Conservation (phyloP, 768 basidiomycete species). For the Trametes cingulata region DNA sequence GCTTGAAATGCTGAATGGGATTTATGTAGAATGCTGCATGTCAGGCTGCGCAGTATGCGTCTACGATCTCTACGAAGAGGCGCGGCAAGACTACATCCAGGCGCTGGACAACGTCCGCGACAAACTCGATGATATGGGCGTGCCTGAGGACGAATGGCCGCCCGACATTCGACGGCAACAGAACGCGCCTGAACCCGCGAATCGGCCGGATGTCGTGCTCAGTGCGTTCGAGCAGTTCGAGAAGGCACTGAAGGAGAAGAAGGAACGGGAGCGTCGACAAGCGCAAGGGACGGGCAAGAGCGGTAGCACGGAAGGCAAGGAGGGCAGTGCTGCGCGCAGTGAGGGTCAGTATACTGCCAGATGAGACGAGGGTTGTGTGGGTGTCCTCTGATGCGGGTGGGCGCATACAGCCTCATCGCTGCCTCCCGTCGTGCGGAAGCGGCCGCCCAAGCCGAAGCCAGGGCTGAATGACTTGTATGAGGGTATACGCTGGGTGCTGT, state of each 20-base stretch:
- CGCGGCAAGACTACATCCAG: conserved; percentile 60
- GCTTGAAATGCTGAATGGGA: background rate
- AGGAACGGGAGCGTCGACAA: conserved; percentile 20
- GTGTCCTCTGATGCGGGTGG: conserved; percentile 1
- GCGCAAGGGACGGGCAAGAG: background rate
- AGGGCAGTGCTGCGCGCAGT: background rate
- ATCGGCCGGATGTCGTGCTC: conserved; percentile 39
- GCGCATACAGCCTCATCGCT: background rate
- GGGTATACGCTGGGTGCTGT: conserved; percentile 51
- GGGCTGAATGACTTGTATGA: conserved; percentile 40
- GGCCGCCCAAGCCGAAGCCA: conserved; percentile 21
- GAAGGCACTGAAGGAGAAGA: conserved; percentile 51
- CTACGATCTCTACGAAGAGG: conserved; percentile 84
- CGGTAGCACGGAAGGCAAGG: background rate
- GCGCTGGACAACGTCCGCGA: conserved; percentile 51
- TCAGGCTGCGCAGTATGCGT: conserved; percentile 92
- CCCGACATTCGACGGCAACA: conserved; percentile 38
- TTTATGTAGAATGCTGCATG: conserved; percentile 85
- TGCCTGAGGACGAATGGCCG: conserved; percentile 73
- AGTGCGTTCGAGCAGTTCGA: conserved; percentile 78
- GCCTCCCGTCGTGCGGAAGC: conserved; percentile 1
- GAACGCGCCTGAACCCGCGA: conserved; percentile 18
- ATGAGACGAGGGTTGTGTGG: background rate
- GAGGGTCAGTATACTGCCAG: conserved; percentile 12
- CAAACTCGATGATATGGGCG: conserved; percentile 45